Evolutionary conservation across 179 eudicot species (phyloP).

Genomic region (Actinidia polygama): DNA sequence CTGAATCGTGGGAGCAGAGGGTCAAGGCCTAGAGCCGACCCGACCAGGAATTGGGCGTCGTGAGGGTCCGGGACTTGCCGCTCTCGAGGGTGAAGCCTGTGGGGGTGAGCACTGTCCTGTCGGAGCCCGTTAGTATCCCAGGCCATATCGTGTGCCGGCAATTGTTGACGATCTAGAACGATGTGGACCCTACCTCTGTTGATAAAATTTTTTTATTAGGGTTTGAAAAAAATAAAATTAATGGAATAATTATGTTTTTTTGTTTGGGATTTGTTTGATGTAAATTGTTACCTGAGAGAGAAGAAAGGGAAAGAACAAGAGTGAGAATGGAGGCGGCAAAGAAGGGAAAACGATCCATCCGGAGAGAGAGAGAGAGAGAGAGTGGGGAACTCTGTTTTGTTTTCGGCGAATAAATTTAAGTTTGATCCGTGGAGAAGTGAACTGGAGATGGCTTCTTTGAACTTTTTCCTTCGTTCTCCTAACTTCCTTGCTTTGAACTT

Average conservation of each 20-base stretch:
- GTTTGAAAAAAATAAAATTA: neutral
- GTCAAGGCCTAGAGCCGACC: conserved; percentile 94
- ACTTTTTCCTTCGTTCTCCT: too few relatives aligned
- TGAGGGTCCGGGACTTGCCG: conserved; percentile 56
- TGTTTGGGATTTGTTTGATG: too few relatives aligned
- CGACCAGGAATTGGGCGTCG: conserved; percentile 74
- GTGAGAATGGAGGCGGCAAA: conserved; percentile 22
- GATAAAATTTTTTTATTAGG: neutral
- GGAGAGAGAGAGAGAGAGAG: neutral
- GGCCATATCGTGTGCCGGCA: conserved; percentile 90
- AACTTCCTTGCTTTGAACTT: too few relatives aligned
- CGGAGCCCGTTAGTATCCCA: conserved; percentile 87
- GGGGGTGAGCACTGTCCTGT: conserved; percentile 60
- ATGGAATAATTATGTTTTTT: neutral
- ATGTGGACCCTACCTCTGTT: conserved; percentile 18
- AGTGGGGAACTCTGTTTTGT: too few relatives aligned
- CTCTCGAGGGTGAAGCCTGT: conserved; percentile 77
- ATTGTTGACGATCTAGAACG: conserved; percentile 65
- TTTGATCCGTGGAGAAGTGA: too few relatives aligned
- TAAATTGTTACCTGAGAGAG: conserved; percentile 37
- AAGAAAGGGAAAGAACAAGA: conserved; percentile 27
- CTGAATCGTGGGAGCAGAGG: conserved; percentile 48
- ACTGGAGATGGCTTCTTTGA: too few relatives aligned
- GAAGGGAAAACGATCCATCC: conserved; percentile 43
- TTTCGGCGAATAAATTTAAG: too few relatives aligned